These are phyloP conservation scores for Hypoxylon sp. DNA, from an alignment of 2,329 filamentous ascomycete species.

Conservation along the genomic window DNA sequence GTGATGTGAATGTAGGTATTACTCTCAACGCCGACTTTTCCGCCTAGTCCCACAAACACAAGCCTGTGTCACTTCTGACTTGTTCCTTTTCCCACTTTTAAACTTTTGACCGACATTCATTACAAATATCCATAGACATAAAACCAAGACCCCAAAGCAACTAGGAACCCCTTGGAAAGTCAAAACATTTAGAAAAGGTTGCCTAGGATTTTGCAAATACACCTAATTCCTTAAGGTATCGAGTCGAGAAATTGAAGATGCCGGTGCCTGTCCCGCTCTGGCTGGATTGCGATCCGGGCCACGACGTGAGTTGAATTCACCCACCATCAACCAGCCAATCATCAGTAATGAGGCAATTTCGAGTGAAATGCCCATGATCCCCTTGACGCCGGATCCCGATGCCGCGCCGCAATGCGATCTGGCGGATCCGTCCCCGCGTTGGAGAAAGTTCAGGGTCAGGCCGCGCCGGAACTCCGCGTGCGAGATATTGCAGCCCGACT, in stretches of 20 bases:
- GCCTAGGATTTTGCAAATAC: not conserved
- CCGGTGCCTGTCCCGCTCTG: conserved; percentile 63
- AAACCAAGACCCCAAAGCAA: not conserved
- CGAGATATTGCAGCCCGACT: conserved; percentile 14
- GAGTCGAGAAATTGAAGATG: conserved; percentile 39
- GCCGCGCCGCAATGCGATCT: conserved; percentile 10
- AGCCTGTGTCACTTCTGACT: conserved; percentile 25
- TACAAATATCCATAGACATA: conserved; percentile 10
- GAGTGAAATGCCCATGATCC: conserved; percentile 1
- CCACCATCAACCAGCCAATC: conserved; percentile 18
- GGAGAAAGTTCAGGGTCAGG: conserved; percentile 3
- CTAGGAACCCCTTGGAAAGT: not conserved
- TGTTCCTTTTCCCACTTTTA: conserved; percentile 33
- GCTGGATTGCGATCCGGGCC: conserved; percentile 73
- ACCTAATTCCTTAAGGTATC: not conserved
- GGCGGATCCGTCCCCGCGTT: conserved; percentile 24
- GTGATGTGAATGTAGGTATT: not conserved
- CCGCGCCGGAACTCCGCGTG: conserved; percentile 13
- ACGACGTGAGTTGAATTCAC: conserved; percentile 69
- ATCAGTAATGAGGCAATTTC: conserved; percentile 10
- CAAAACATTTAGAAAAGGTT: not conserved
- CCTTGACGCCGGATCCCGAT: conserved; percentile 17
- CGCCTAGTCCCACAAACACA: conserved; percentile 34
- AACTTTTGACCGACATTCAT: conserved; percentile 1
- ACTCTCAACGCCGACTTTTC: conserved; percentile 19